Evolutionary conservation across 2,329 filamentous ascomycete genomes (phyloP), one percentile per base, ranked within the genome.

Genomic region (Colletotrichum trifolii): DNA sequence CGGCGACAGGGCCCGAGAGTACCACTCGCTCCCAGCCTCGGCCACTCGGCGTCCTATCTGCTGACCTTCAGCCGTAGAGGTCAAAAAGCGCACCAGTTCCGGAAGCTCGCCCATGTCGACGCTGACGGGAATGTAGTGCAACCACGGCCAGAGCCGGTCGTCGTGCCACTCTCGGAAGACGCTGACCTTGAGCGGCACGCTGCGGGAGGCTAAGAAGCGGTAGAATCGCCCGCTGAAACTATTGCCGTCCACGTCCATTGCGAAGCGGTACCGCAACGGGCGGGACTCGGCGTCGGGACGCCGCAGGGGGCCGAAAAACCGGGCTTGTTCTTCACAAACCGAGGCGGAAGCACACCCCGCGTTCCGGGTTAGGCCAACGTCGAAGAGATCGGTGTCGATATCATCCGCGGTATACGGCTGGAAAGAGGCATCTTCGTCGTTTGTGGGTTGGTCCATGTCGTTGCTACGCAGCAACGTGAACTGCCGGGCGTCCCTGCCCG

Each of bases 151-250:
- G 2, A 88, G 76, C 0, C 85, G 73, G 33, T 87, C 84, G 64
- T 87, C 83, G 64, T 88, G 85, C 86, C 86, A 88, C 71, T 88
- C 86, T 2, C 79, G 76, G 8, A 86, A 73, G 0, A 87, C 68
- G 0, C 84, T 85, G 67, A 83, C 79, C 69, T 87, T 88, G 13
- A 88, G 70, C 0, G 82, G 81, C 1, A 77, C 69, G 2, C 79
- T 82, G 3, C 74, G 76, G 1, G 82, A 85, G 0, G 80, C 78
- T 2, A 88, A 72, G 0, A 87, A 72, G 42, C 79, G 79, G 69
- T 84, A 83, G 69, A 79, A 88, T 1, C 85, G 80, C 0, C 84
- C 85, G 38, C 81, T 85, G 62, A 85, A 82, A 4, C 82, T 81
- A 69, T 87, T 87, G 2, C 85, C 86, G 70, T 88, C 86, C 2